These are phyloP conservation scores for Tritrichomonas musculus DNA, from an alignment of 208 protist species.

Conservation along the genomic window DNA sequence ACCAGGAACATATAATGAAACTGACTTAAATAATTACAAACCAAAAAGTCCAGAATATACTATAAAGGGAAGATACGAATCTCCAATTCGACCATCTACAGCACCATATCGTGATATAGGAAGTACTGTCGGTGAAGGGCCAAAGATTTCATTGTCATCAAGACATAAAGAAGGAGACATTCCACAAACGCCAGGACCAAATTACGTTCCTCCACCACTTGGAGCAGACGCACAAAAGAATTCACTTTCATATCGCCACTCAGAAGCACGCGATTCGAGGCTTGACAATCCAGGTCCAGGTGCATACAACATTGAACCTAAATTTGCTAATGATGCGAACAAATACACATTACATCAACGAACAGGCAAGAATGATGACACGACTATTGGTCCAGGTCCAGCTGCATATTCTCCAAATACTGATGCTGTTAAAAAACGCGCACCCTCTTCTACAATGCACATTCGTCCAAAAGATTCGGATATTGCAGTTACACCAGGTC, in stretches of 20 bases:
- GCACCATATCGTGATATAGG: neutral
- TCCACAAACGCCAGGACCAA: neutral
- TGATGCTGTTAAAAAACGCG: neutral
- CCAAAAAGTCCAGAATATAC: neutral
- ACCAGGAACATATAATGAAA: too few relatives aligned
- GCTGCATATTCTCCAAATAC: neutral
- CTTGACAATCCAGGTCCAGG: conserved; percentile 22
- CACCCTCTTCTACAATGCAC: neutral
- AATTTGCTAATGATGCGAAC: neutral
- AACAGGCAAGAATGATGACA: neutral
- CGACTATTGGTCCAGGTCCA: neutral
- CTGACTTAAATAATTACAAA: neutral
- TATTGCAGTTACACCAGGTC: neutral
- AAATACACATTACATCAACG: neutral
- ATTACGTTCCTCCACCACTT: neutral
- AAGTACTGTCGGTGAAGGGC: neutral
- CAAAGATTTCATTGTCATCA: neutral
- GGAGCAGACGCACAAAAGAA: neutral
- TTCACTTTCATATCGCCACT: neutral
- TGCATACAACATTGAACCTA: neutral
- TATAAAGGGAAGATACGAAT: neutral
- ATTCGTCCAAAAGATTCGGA: neutral
- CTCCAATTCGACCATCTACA: neutral
- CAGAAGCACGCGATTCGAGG: neutral
- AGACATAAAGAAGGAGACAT: neutral